Evolutionary conservation across 1,139 yeast species (phyloP).

Genomic region (Candida pseudoviswanathii): DNA sequence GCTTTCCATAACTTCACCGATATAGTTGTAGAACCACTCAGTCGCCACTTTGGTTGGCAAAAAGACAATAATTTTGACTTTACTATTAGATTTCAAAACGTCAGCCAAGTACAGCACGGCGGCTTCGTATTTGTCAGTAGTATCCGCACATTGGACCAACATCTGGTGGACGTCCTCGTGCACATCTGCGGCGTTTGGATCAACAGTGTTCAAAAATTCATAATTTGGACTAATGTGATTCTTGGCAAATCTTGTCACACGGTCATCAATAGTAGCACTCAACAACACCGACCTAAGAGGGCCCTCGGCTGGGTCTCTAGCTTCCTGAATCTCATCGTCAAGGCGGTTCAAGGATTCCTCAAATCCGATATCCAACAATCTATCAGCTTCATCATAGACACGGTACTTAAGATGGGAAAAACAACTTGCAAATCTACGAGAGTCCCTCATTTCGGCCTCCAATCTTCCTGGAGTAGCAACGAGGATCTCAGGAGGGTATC

Average conservation of each 20-base stretch:
- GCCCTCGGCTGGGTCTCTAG: constrained; percentile 21
- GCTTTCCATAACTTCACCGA: constrained; percentile 1
- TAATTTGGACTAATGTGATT: constrained; percentile 65
- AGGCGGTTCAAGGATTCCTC: constrained; percentile 55
- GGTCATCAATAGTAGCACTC: constrained; percentile 82
- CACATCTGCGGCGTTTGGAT: constrained; percentile 74
- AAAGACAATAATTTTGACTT: constrained; percentile 81
- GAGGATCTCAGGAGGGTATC: constrained; percentile 49
- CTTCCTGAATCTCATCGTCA: constrained; percentile 15
- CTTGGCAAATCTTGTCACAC: constrained; percentile 66
- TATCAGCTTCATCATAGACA: constrained; percentile 88
- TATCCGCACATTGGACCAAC: constrained; percentile 49
- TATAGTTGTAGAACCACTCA: constrained; percentile 37
- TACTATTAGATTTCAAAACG: constrained; percentile 23
- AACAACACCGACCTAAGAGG: constrained; percentile 69
- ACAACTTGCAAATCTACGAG: constrained; percentile 39
- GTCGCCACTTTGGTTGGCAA: constrained; percentile 77
- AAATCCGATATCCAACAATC: constrained; percentile 69
- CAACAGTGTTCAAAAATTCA: constrained; percentile 74
- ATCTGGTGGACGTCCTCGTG: constrained; percentile 77
- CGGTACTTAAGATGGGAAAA: constrained; percentile 62
- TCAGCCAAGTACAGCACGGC: constrained; percentile 51
- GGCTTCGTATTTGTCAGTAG: constrained; percentile 54
- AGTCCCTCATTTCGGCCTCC: constrained; percentile 56
- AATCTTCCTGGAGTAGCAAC: constrained; percentile 94